These are phyloP conservation scores for Ceratorhiza oryzae-sativae DNA, from an alignment of 1,284 basidiomycete genomes.

Conservation along the genomic window DNA sequence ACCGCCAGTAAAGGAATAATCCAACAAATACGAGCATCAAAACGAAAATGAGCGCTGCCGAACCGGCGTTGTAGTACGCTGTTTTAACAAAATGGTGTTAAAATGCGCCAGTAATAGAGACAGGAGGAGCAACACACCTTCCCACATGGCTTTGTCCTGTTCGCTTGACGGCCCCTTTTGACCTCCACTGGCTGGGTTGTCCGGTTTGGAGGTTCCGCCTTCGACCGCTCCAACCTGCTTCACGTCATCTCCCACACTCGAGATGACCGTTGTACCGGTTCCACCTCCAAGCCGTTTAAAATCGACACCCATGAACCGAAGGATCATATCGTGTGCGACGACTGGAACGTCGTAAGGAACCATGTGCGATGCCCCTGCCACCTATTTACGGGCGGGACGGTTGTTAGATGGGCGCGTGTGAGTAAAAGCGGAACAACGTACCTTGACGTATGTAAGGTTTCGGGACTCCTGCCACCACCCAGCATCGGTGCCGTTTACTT, in stretches of 20 bases:
- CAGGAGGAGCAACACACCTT: constrained; percentile 61
- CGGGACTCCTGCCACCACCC: constrained; percentile 91
- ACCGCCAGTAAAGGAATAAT: constrained; percentile 74
- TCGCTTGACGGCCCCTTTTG: constrained; percentile 60
- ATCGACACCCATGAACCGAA: constrained; percentile 92
- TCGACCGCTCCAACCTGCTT: constrained; percentile 57
- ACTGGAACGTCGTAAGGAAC: constrained; percentile 90
- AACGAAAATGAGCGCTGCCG: constrained; percentile 80
- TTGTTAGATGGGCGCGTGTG: background rate
- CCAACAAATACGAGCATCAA: constrained; percentile 76
- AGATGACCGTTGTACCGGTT: constrained; percentile 70
- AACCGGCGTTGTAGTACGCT: constrained; percentile 93
- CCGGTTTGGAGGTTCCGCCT: constrained; percentile 53
- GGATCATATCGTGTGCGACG: constrained; percentile 95
- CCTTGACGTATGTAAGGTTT: constrained; percentile 94
- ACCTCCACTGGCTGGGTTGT: constrained; percentile 47
- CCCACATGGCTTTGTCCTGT: constrained; percentile 83
- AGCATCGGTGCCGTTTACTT: constrained; percentile 75
- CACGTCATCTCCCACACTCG: constrained; percentile 70
- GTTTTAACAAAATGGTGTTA: constrained; percentile 36
- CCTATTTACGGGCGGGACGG: constrained; percentile 52
- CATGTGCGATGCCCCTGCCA: constrained; percentile 94
- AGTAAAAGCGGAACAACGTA: constrained; percentile 48
- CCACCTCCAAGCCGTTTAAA: constrained; percentile 80
- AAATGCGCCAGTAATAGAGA: constrained; percentile 7